phyloP scores from a whole-genome alignment of 179 eudicot genomes.

The Silene noctiflora region DNA sequence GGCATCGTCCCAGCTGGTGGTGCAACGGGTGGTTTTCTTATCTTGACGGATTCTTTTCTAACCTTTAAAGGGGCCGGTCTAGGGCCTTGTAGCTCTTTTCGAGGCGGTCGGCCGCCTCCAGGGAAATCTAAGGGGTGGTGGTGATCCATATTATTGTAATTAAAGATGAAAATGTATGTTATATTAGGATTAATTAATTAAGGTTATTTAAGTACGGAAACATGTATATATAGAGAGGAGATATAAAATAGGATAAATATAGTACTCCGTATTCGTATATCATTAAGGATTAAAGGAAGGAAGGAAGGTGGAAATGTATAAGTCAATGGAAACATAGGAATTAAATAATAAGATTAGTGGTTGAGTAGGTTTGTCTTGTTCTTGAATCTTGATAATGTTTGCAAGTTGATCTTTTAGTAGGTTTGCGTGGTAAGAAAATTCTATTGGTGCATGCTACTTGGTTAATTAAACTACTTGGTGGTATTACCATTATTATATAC shows the following conservation, averaged over 20 bases:
- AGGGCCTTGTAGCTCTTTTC: slow-evolving; percentile 75
- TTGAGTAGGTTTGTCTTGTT: slow-evolving; percentile 28
- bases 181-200: too few species aligned
- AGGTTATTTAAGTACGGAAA: too few species aligned
- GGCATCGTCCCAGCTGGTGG: slow-evolving; percentile 25
- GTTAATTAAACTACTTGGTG: too few species aligned
- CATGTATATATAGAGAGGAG: not conserved
- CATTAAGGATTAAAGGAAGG: too few species aligned
- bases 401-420: slow-evolving; percentile 27
- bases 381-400: slow-evolving; percentile 4
- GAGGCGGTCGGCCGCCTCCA: slow-evolving; percentile 40
- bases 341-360: slow-evolving; percentile 25
- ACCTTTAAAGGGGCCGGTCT: slow-evolving; percentile 77
- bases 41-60: slow-evolving; percentile 73
- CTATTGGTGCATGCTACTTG: slow-evolving; percentile 10
- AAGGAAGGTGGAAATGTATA: slow-evolving; percentile 27
- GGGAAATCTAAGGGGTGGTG: slow-evolving; percentile 17
- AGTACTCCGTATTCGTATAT: too few species aligned
- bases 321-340: slow-evolving; percentile 19
- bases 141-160: slow-evolving; percentile 30
- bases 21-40: slow-evolving; percentile 60
- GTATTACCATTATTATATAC: too few species aligned
- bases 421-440: slow-evolving; percentile 18
- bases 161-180: not conserved
- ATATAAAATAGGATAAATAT: too few species aligned